A percentile compares a stretch with the other conserved stretches of the same genome.
phyloP scores from a whole-genome alignment of 257 asterid species.

The Primulina eburnea region DNA sequence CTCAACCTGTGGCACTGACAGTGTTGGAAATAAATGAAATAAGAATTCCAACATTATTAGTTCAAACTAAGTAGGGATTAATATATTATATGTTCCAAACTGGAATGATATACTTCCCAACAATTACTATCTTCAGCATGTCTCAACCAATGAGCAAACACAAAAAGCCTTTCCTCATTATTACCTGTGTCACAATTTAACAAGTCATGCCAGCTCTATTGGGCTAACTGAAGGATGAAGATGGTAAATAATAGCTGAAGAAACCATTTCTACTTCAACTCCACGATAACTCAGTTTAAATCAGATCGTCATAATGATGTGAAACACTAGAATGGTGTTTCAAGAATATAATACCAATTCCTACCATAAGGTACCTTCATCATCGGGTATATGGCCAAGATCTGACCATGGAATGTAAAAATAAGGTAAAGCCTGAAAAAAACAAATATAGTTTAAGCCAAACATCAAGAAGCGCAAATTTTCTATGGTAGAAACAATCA shows the following conservation, averaged over 20 bases:
- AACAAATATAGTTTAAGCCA: constrained; percentile 10
- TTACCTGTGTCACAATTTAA: too few species aligned
- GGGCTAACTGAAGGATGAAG: background rate
- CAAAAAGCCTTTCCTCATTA: too few species aligned
- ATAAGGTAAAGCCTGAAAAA: constrained; percentile 78
- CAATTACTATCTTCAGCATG: too few species aligned
- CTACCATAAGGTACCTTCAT: constrained; percentile 51
- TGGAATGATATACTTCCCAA: too few species aligned
- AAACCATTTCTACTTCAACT: too few species aligned
- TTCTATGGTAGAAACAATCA: constrained; percentile 6
- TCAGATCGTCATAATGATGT: background rate
- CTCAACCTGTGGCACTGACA: too few species aligned
- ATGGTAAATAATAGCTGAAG: background rate
- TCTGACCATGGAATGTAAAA: constrained; percentile 69
- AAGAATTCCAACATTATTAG: too few species aligned
- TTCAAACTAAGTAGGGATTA: too few species aligned
- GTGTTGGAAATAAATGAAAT: too few species aligned
- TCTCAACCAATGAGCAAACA: too few species aligned
- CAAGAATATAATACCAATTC: constrained; percentile 16
- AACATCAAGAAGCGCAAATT: constrained; percentile 17
- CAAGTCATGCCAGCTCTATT: background rate
- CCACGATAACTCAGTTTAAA: background rate
- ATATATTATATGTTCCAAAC: too few species aligned
- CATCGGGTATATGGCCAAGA: constrained; percentile 44
- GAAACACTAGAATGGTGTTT: constrained; percentile 17